Percentiles rank a stretch among this genome's conserved stretches.
These are phyloP conservation scores for Cardamine chenopodiifolia DNA, from an alignment of 345 rosid species.

Conservation along the genomic window DNA sequence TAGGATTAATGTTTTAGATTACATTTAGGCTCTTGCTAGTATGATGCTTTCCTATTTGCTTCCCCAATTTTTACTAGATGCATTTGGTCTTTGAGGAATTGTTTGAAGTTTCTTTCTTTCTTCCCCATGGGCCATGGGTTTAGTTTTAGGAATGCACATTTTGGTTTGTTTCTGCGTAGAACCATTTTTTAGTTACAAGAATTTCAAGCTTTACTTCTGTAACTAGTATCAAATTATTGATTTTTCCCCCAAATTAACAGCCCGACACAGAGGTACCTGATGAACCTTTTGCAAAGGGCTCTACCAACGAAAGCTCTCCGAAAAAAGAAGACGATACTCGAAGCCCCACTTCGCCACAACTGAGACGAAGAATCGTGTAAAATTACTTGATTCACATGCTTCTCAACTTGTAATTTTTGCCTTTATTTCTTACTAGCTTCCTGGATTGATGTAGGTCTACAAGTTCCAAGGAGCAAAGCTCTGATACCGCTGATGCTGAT, in stretches of 20 bases:
- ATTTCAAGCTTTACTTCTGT: not conserved
- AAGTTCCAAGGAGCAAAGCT: slow-evolving; percentile 51
- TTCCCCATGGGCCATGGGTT: not conserved
- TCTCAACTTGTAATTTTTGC: not conserved
- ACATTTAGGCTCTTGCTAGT: not conserved
- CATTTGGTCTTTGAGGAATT: slow-evolving; percentile 19
- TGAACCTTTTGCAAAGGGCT: slow-evolving; percentile 44
- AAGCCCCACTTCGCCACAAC: slow-evolving; percentile 59
- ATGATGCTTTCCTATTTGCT: slow-evolving; percentile 6
- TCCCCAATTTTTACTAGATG: not conserved
- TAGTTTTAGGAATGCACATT: not conserved
- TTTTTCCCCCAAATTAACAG: slow-evolving; percentile 36
- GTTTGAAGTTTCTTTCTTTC: not conserved
- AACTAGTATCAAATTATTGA: not conserved
- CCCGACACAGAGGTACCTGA: slow-evolving; percentile 47
- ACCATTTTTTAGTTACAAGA: not conserved
- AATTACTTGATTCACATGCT: not conserved
- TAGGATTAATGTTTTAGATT: not conserved
- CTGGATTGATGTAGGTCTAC: slow-evolving; percentile 49
- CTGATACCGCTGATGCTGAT: slow-evolving; percentile 45
- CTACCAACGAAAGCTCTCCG: slow-evolving; percentile 48
- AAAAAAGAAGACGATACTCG: slow-evolving; percentile 48
- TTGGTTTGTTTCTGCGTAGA: not conserved
- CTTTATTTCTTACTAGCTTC: slow-evolving; percentile 5
- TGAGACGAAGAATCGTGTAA: slow-evolving; percentile 84